Evolutionary conservation across 2,329 filamentous ascomycete species (phyloP).

Genomic region (Aplosporella prunicola): DNA sequence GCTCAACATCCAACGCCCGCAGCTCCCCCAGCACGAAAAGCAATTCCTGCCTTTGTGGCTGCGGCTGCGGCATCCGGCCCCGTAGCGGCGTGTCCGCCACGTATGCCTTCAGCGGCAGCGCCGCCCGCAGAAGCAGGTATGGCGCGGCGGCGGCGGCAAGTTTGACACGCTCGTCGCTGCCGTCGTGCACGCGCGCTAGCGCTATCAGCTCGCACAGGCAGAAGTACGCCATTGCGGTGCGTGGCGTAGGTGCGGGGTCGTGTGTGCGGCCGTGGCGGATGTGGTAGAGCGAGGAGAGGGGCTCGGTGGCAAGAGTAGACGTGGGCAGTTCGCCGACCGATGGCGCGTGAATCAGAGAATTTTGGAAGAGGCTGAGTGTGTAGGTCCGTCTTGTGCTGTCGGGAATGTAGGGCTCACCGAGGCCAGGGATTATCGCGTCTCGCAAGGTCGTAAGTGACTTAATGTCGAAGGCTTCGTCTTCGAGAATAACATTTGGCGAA

Average conservation of each 20-base stretch:
- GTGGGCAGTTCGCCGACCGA: constrained; percentile 22
- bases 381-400: constrained; percentile 61
- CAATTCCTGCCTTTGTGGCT: constrained; percentile 70
- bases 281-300: constrained; percentile 54
- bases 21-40: constrained; percentile 60
- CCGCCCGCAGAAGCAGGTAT: constrained; percentile 72
- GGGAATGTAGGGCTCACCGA: constrained; percentile 57
- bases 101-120: constrained; percentile 72
- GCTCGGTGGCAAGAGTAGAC: constrained; percentile 28
- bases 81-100: constrained; percentile 85
- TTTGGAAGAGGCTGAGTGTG: constrained; percentile 66
- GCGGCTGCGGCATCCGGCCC: constrained; percentile 79
- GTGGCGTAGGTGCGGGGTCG: constrained; percentile 52
- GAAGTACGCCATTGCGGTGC: constrained; percentile 66
- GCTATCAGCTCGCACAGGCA: constrained; percentile 63
- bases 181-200: constrained; percentile 45
- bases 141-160: constrained; percentile 70
- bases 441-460: constrained; percentile 59
- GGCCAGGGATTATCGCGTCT: constrained; percentile 60
- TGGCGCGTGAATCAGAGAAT: constrained; percentile 69
- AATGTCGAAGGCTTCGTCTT: constrained; percentile 77
- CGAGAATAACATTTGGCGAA: constrained; percentile 23
- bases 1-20: constrained; percentile 58
- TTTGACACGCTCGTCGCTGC: constrained; percentile 37
- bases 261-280: constrained; percentile 64